Base-by-base conservation (phyloP, 805 yeast genomes). In the Wickerhamomyces tratensis region DNA sequence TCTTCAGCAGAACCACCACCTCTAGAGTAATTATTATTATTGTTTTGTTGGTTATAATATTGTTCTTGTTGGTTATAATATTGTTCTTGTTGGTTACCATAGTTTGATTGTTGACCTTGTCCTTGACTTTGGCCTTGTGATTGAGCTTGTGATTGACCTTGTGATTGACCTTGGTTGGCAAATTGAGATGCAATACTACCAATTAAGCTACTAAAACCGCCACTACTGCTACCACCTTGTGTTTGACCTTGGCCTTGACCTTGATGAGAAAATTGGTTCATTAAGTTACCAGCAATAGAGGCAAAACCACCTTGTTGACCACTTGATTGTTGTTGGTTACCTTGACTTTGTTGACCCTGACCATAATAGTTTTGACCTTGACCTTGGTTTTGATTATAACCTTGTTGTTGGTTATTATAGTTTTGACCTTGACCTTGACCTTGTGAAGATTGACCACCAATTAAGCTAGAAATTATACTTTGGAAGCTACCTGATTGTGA, bases 371-470 rank as follows among this genome's bases (percentile, higher is more conserved):
- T 31, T 26, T 27, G 33, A 27, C 39, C 30, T 31, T 41, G 35
- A 20, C 38, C 37, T 12, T 26, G 35, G 14, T 38, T 37, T 26
- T 43, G 43, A 29, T 47, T 47, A 33, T 36, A 40, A n/a, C 34
- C 40, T 27, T 31, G 38, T 20, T 36, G 38, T 26, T 37, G 36
- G 15, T 43, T 42, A 26, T 43, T 11, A 9, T 36, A 30, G 7
- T 25, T 25, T 25, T 26, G 34, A 37, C 39, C 39, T 12, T 37
- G 34, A 6, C 45, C 39, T 33, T 44, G 43, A 33, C 52, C 49
- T 11, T 45, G 46, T 25, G 35, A 20, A 25, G 29, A 25, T 36
- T 31, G 34, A 31, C 34, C 34, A 11, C 52, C 49, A 20, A 43
- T 34, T 10, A 44, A 15, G 15, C 46, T 39, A 12, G 52, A 41